These are phyloP conservation scores for Ganoderma lucidum DNA, from an alignment of 1,284 basidiomycete genomes.

Conservation along the genomic window DNA sequence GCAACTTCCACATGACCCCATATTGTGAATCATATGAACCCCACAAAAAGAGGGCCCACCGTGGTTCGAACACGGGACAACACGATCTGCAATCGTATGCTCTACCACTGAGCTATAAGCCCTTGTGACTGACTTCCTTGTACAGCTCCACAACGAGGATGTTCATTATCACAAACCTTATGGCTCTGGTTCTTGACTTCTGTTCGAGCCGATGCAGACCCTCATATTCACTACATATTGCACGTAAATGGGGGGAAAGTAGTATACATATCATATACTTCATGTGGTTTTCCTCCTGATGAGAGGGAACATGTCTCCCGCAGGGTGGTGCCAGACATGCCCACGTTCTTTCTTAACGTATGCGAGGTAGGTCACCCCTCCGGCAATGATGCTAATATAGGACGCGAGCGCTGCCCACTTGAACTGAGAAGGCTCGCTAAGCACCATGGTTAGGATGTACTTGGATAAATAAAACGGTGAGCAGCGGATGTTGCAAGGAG, in stretches of 20 bases:
- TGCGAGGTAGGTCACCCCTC: constrained; percentile 37
- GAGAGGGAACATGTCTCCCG: constrained; percentile 33
- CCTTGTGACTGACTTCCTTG: background rate
- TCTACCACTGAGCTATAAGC: constrained; percentile 47
- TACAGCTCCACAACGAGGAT: too few species aligned
- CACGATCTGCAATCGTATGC: constrained; percentile 45
- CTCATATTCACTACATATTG: too few species aligned
- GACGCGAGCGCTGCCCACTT: constrained; percentile 40
- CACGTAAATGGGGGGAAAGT: too few species aligned
- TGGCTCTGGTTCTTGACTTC: too few species aligned
- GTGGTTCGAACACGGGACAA: constrained; percentile 43
- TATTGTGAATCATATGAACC: too few species aligned
- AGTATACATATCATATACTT: background rate
- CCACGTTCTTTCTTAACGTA: constrained; percentile 41
- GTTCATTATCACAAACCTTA: too few species aligned
- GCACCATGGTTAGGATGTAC: constrained; percentile 40
- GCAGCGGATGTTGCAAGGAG: background rate
- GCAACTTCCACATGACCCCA: background rate
- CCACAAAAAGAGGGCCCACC: constrained; percentile 37
- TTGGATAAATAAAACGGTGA: constrained; percentile 1
- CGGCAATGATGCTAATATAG: constrained; percentile 37
- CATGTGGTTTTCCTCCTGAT: constrained; percentile 20
- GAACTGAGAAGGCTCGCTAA: constrained; percentile 42
- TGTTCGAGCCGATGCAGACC: too few species aligned
- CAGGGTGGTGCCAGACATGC: constrained; percentile 36